Percentiles rank a stretch among this genome's conserved stretches.
These are phyloP conservation scores for Colletotrichum kahawae DNA, from an alignment of 2,329 filamentous ascomycete species.

Conservation along the genomic window DNA sequence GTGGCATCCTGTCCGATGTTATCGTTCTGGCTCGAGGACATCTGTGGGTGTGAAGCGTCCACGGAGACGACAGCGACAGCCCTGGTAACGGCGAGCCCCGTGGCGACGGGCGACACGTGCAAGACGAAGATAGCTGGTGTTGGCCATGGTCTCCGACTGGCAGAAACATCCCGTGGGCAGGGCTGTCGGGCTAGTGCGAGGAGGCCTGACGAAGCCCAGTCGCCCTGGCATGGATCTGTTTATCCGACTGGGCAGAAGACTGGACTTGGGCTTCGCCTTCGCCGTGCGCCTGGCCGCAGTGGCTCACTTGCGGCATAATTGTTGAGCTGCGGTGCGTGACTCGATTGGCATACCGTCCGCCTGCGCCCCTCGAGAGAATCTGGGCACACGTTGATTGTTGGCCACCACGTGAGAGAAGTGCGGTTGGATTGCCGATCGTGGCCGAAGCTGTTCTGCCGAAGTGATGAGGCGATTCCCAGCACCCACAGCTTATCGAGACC, in stretches of 20 bases:
- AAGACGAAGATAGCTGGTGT: constrained; percentile 3
- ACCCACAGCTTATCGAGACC: neutral
- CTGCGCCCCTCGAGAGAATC: neutral
- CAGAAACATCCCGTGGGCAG: constrained; percentile 15
- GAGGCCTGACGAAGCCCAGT: neutral
- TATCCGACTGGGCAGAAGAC: neutral
- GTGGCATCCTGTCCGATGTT: neutral
- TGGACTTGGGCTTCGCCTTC: neutral
- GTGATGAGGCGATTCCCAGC: constrained; percentile 11
- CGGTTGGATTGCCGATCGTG: neutral
- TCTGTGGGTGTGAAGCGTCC: neutral
- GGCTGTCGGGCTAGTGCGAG: neutral
- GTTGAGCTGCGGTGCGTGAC: neutral
- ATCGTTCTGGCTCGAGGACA: neutral
- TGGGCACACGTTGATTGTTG: neutral
- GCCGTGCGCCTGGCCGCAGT: neutral
- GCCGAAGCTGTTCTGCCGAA: neutral
- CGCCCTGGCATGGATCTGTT: neutral
- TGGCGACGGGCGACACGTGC: constrained; percentile 10
- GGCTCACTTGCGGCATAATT: neutral
- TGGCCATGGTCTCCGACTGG: constrained; percentile 3
- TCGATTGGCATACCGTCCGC: neutral
- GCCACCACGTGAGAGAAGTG: neutral
- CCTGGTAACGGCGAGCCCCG: neutral
- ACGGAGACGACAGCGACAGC: neutral